A percentile compares a stretch with the other conserved stretches of the same genome.
Evolutionary conservation across 2,329 filamentous ascomycete species (phyloP).

Genomic region (Elsinoe australis): DNA sequence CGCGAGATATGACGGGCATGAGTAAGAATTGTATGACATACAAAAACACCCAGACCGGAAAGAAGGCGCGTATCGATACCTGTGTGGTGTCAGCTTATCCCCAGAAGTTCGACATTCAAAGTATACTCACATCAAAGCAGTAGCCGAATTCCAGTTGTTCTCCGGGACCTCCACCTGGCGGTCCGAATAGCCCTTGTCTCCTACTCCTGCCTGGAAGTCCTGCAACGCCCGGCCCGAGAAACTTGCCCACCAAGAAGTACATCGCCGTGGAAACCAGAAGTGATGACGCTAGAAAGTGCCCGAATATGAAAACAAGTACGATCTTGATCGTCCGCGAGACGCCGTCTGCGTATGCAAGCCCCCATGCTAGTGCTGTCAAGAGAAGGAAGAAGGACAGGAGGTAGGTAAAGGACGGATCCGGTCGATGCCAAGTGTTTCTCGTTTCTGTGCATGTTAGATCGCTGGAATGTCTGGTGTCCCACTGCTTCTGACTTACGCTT

Average conservation of each 20-base stretch:
- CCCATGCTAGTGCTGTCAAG: slow-evolving; percentile 50
- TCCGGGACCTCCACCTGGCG: slow-evolving; percentile 41
- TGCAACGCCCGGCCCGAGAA: slow-evolving; percentile 52
- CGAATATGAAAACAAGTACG: slow-evolving; percentile 42
- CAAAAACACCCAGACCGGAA: slow-evolving; percentile 59
- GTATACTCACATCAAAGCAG: slow-evolving; percentile 54
- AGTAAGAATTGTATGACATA: slow-evolving; percentile 61
- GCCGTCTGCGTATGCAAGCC: slow-evolving; percentile 46
- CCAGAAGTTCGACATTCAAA: neutral
- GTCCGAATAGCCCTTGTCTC: slow-evolving; percentile 51
- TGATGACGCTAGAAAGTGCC: slow-evolving; percentile 56
- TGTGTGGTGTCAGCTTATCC: slow-evolving; percentile 24
- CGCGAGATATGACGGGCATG: slow-evolving; percentile 51
- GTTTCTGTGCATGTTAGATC: slow-evolving; percentile 40
- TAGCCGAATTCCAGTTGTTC: slow-evolving; percentile 63
- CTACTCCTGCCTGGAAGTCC: slow-evolving; percentile 45
- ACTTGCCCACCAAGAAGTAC: slow-evolving; percentile 55
- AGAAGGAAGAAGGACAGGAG: slow-evolving; percentile 58
- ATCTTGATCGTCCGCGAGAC: slow-evolving; percentile 39
- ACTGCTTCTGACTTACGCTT: slow-evolving; percentile 35
- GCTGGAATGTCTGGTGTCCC: neutral
- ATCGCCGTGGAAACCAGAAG: slow-evolving; percentile 54
- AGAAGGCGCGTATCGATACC: slow-evolving; percentile 59
- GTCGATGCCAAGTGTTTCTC: slow-evolving; percentile 62
- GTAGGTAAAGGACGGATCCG: slow-evolving; percentile 63